Evolutionary conservation across 2,329 filamentous ascomycete genomes (phyloP).

Genomic region (Diaporthe ilicicola): DNA sequence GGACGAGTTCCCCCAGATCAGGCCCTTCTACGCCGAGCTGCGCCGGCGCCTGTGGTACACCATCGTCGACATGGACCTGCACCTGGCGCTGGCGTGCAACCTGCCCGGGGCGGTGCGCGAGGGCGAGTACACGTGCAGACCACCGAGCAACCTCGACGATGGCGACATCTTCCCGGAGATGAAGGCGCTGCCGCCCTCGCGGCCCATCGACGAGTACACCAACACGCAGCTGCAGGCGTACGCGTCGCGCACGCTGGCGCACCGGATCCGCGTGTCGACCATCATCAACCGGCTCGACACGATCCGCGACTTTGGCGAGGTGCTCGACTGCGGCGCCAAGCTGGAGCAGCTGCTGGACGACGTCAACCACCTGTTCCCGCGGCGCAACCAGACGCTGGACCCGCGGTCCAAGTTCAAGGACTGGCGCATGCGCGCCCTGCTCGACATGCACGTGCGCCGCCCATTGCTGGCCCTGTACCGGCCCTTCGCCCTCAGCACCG

Average conservation of each 20-base stretch:
- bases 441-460: constrained; percentile 63
- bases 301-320: constrained; percentile 61
- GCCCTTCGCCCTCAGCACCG: constrained; percentile 61
- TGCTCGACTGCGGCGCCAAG: constrained; percentile 62
- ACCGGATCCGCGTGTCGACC: constrained; percentile 59
- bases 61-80: constrained; percentile 64
- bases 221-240: constrained; percentile 64
- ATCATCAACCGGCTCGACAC: constrained; percentile 61
- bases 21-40: constrained; percentile 61
- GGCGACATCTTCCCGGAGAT: constrained; percentile 57
- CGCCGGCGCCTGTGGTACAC: constrained; percentile 65
- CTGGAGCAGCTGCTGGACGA: constrained; percentile 64
- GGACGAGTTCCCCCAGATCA: constrained; percentile 60
- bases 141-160: constrained; percentile 64
- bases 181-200: constrained; percentile 56
- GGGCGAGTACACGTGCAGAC: constrained; percentile 61
- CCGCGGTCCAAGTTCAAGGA: constrained; percentile 56
- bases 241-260: constrained; percentile 58
- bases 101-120: constrained; percentile 61
- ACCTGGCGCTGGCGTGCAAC: constrained; percentile 61
- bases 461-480: constrained; percentile 62
- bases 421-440: constrained; percentile 59
- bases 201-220: constrained; percentile 60
- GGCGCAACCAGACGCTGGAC: constrained; percentile 51
- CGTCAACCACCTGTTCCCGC: constrained; percentile 60